A percentile compares a stretch with the other conserved stretches of the same genome.
phyloP scores from a whole-genome alignment of 2,329 filamentous ascomycete species.

The Penicillium sp. region DNA sequence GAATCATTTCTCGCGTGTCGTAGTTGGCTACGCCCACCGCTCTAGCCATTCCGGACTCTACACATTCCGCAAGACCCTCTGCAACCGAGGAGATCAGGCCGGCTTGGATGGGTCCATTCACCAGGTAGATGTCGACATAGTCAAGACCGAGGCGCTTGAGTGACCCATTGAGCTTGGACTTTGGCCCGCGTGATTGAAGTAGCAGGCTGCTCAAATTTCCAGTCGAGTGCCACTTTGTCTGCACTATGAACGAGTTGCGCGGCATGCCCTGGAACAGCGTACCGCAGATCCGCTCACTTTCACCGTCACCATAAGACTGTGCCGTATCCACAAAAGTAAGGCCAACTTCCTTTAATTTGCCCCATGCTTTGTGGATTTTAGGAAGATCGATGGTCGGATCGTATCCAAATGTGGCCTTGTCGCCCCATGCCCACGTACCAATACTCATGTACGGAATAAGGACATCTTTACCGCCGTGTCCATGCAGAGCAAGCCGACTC shows the following conservation, averaged over 20 bases:
- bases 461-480: conserved; percentile 23
- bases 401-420: conserved; percentile 33
- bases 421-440: conserved; percentile 32
- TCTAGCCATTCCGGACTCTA: conserved; percentile 41
- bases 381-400: conserved; percentile 34
- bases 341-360: conserved; percentile 34
- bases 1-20: conserved; percentile 41
- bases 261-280: conserved; percentile 38
- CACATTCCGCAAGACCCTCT: conserved; percentile 44
- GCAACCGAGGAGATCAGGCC: conserved; percentile 41
- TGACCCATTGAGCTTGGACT: conserved; percentile 38
- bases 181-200: conserved; percentile 33
- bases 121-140: conserved; percentile 44
- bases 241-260: conserved; percentile 39
- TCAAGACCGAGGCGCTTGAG: conserved; percentile 41
- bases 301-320: conserved; percentile 43
- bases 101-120: conserved; percentile 46
- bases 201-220: conserved; percentile 35
- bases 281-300: conserved; percentile 44
- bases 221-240: conserved; percentile 40
- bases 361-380: conserved; percentile 40
- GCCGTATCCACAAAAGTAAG: conserved; percentile 48
- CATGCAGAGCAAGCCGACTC: conserved; percentile 22
- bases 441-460: conserved; percentile 27
- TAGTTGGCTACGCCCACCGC: conserved; percentile 49